phyloP scores from a whole-genome alignment of 345 rosid species.

The Salix arbutifolia region DNA sequence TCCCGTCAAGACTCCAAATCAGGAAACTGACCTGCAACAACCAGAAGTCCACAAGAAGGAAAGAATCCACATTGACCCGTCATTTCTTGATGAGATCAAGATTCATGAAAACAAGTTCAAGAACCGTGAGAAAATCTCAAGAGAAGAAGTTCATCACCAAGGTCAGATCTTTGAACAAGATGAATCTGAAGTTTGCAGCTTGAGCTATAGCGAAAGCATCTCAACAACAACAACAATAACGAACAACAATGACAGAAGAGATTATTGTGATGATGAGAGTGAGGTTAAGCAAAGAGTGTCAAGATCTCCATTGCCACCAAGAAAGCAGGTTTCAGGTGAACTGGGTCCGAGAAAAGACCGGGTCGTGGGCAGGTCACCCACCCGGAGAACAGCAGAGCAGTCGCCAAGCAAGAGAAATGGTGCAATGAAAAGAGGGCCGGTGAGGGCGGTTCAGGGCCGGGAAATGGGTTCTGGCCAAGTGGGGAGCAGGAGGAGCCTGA shows the following conservation, averaged over 20 bases:
- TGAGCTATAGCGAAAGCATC: constrained; percentile 50
- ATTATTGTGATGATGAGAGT: constrained; percentile 16
- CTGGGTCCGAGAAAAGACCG: constrained; percentile 20
- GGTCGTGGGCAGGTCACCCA: constrained; percentile 46
- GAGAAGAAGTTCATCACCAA: constrained; percentile 13
- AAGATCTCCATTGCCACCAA: constrained; percentile 44
- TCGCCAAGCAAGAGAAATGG: constrained; percentile 44
- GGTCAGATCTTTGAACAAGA: constrained; percentile 45
- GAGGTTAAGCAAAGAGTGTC: constrained; percentile 35
- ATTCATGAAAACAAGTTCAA: constrained; percentile 19
- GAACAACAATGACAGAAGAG: constrained; percentile 27
- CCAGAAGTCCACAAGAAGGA: constrained; percentile 8
- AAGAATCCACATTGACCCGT: constrained; percentile 5
- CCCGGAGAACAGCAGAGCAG: constrained; percentile 41
- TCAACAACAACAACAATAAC: constrained; percentile 56
- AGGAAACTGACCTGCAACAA: neutral
- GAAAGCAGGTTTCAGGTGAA: constrained; percentile 25
- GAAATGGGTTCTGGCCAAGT: constrained; percentile 17
- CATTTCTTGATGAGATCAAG: constrained; percentile 8
- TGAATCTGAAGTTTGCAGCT: constrained; percentile 64
- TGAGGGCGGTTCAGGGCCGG: constrained; percentile 33
- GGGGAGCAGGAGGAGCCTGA: constrained; percentile 26
- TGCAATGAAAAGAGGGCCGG: constrained; percentile 16
- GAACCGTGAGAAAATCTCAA: neutral
- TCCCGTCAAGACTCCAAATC: neutral